Evolutionary conservation across 2,329 filamentous ascomycete genomes (phyloP), one percentile per base, ranked within the genome.

Genomic region (Arthroderma sp.): DNA sequence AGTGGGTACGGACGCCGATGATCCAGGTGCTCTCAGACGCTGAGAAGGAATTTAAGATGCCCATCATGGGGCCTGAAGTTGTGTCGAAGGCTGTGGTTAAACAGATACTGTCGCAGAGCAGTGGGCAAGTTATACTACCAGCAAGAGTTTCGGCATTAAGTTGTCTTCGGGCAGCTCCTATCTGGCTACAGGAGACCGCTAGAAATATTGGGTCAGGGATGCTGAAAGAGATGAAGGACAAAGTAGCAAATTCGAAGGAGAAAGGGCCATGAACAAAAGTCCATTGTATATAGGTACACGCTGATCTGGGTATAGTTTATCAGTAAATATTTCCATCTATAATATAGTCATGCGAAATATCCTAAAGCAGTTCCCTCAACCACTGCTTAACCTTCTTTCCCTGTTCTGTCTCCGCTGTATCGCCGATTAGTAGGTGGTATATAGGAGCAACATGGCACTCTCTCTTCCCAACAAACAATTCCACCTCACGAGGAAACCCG

Each of bases 81-180:
- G 78, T 85, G 8, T 79, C 80, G 0, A 75, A 82, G 53, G 72
- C 66, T 4, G 70, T 84, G 42, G 76, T 80, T 1, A 62, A 69
- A 48, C 72, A 80, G 56, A 74, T 84, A 5, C 54, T 81, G 34
- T 66, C 54, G 1, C 78, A 78, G 1, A 60, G 66, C 49, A 78
- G 74, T 55, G 73, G 71, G 1, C 71, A 79, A 59, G 57, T 83
- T 15, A 53, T 77, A 27, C 37, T 76, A 43, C 80, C 80, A 0
- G 66, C 15, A 53, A 63, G 51, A 44, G 4, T 9, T 22, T 22
- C 15, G 15, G 15, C 3, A 22, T 22, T 22, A 22, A 22, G 15
- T 22, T 22, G 15, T 22, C 15, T 22, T 22, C 15, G 15, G 15
- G 15, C 15, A 22, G 15, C 15, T 22, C 15, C 15, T 22, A 22